Evolutionary conservation across 1,284 basidiomycete species (phyloP), one percentile per base, ranked within the genome.

Genomic region (Cryptococcus sp.): DNA sequence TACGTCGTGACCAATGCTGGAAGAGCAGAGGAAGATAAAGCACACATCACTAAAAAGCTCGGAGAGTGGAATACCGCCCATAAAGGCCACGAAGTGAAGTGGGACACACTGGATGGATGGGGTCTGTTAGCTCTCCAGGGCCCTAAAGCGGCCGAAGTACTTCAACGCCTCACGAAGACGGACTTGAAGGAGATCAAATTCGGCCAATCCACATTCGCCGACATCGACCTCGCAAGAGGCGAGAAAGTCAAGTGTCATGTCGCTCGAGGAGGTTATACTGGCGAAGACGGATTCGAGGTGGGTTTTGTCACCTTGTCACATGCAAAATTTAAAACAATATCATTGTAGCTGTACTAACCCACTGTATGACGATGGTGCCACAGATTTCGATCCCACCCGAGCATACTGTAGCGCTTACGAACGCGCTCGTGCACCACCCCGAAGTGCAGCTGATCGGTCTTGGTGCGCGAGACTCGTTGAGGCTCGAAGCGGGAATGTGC

Each of bases 1-100:
- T 99, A 98, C 77, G 88, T 98, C 45, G 96, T 99, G 43, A 99
- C 95, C 0, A 99, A 99, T 73, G 96, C 95, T 2, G 93, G 91
- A 1, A 82, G 95, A 37, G 84, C 92, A 23, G 84, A 86, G 5
- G 84, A 87, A 64, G 95, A 97, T 70, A 80, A 92, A 6, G 82
- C 85, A 1, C 93, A 90, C 87, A 87, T 99, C 70, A 73, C 75
- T 43, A 75, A 80, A 46, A 85, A 87, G 74, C 74, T 96, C 26
- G 78, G 80, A 26, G 85, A 86, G 65, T 95, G 92, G 91, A 93
- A 93, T 59, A 69, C 49, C 7, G 57, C 83, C 81, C 63, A 78
- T 73, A 34, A 84, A 77, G 15, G 81, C 54, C 81, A 78, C 2
- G 85, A 86, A 0, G 91, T 97, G 13, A 83, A 90, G 70, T 85